Conservation (phyloP, 768 basidiomycete genomes). For the Suillus weaverae region DNA sequence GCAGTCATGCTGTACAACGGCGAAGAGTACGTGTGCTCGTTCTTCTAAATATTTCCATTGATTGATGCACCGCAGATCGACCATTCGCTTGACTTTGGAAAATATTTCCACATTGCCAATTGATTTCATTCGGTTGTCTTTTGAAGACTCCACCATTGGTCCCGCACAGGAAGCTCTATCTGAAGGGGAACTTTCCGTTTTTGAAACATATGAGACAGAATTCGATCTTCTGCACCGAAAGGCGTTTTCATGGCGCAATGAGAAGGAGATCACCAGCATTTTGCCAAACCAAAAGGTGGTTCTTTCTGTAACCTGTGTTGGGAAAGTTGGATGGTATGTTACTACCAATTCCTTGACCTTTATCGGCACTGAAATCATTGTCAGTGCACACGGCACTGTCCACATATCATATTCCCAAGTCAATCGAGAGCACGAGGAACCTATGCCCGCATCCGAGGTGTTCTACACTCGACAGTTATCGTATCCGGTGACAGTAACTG, state of each 20-base stretch:
- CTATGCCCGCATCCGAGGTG: slow-evolving; percentile 40
- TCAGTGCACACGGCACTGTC: slow-evolving; percentile 74
- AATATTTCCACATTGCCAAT: slow-evolving; percentile 83
- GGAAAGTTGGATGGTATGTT: slow-evolving; percentile 90
- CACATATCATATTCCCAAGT: slow-evolving; percentile 82
- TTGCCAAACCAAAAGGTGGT: slow-evolving; percentile 69
- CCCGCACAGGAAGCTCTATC: slow-evolving; percentile 74
- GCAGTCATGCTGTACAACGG: slow-evolving; percentile 96
- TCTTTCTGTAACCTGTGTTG: slow-evolving; percentile 72
- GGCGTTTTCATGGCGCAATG: slow-evolving; percentile 71
- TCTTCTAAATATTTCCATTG: slow-evolving; percentile 5
- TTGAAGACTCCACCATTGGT: slow-evolving; percentile 86
- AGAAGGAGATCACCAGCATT: slow-evolving; percentile 49
- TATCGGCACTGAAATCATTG: slow-evolving; percentile 11
- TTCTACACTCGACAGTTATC: slow-evolving; percentile 88
- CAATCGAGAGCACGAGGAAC: slow-evolving; percentile 40
- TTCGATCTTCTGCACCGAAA: slow-evolving; percentile 74
- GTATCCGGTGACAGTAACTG: slow-evolving; percentile 89
- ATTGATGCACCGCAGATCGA: slow-evolving; percentile 53
- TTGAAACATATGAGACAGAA: slow-evolving; percentile 90
- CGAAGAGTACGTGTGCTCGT: slow-evolving; percentile 62
- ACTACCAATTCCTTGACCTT: neutral
- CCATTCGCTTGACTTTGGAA: slow-evolving; percentile 83
- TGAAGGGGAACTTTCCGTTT: slow-evolving; percentile 79
- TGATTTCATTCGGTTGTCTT: slow-evolving; percentile 82